phyloP scores from a whole-genome alignment of 176 grass and related monocot genomes.

The Ampelocalamus luodianensis region DNA sequence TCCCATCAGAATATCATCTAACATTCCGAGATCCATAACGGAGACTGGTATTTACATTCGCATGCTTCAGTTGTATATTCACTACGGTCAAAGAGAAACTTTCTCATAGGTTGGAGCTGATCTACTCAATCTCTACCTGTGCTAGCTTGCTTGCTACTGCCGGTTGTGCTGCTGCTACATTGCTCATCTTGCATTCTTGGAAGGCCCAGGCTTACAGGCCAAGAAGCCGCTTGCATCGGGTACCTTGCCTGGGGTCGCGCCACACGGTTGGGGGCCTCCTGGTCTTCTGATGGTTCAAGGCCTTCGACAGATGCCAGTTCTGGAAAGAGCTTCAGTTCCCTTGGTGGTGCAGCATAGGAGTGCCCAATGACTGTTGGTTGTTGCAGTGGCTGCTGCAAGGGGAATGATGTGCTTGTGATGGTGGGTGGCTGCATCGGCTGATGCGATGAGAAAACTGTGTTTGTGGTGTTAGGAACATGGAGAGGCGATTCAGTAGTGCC shows the following conservation, averaged over 20 bases:
- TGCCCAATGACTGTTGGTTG: slow-evolving; percentile 27
- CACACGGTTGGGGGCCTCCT: slow-evolving; percentile 39
- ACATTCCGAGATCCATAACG: slow-evolving; percentile 18
- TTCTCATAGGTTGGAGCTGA: not conserved
- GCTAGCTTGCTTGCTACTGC: slow-evolving; percentile 39
- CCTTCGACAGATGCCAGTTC: slow-evolving; percentile 2
- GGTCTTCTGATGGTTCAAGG: slow-evolving; percentile 26
- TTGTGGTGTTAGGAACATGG: slow-evolving; percentile 6
- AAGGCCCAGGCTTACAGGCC: slow-evolving; percentile 56
- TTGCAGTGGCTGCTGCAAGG: slow-evolving; percentile 56
- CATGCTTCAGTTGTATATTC: slow-evolving; percentile 21
- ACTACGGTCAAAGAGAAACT: slow-evolving; percentile 15
- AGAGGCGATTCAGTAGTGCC: not conserved
- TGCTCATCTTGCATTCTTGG: slow-evolving; percentile 65
- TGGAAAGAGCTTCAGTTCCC: slow-evolving; percentile 83
- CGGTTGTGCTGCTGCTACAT: slow-evolving; percentile 48
- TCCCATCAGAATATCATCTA: slow-evolving; percentile 18
- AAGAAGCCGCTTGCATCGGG: slow-evolving; percentile 43
- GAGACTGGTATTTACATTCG: slow-evolving; percentile 39
- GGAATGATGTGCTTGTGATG: slow-evolving; percentile 37
- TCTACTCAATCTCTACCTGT: slow-evolving; percentile 44
- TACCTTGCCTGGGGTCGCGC: slow-evolving; percentile 62
- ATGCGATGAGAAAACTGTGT: slow-evolving; percentile 32
- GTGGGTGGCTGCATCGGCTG: slow-evolving; percentile 42
- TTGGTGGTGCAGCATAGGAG: slow-evolving; percentile 34